Evolutionary conservation across 495 filamentous ascomycete genomes (phyloP).

Genomic region (Diplogelasinospora grovesii): DNA sequence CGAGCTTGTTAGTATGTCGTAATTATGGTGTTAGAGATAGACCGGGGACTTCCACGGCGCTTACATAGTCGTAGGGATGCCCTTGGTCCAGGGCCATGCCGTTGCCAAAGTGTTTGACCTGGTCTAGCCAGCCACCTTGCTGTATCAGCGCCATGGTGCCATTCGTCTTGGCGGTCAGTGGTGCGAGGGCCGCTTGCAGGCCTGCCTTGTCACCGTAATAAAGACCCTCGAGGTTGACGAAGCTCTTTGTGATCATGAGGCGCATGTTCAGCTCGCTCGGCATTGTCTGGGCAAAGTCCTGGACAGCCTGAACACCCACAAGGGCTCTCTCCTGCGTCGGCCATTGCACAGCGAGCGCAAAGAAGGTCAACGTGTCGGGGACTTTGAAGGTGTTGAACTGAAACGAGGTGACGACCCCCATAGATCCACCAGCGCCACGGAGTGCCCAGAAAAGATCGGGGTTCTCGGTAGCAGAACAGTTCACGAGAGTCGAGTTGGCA

Average conservation of each 20-base stretch:
- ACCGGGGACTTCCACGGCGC: not conserved
- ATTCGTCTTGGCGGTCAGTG: constrained; percentile 29
- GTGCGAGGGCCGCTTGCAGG: constrained; percentile 27
- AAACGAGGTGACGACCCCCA: constrained; percentile 38
- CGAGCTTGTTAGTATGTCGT: no score
- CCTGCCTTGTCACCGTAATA: constrained; percentile 34
- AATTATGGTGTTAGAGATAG: no score
- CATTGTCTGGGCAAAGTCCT: constrained; percentile 37
- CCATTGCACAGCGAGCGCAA: constrained; percentile 30
- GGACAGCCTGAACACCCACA: constrained; percentile 27
- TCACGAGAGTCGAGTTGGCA: constrained; percentile 36
- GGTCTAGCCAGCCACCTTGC: constrained; percentile 33
- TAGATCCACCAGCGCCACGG: constrained; percentile 36
- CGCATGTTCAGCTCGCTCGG: constrained; percentile 40
- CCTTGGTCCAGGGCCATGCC: constrained; percentile 32
- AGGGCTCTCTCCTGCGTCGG: constrained; percentile 16
- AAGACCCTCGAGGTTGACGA: constrained; percentile 37
- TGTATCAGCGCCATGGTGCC: constrained; percentile 24
- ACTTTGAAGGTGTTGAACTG: constrained; percentile 38
- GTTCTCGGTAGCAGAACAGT: constrained; percentile 34
- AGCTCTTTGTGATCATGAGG: constrained; percentile 31
- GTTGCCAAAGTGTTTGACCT: constrained; percentile 37
- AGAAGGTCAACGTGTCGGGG: constrained; percentile 35
- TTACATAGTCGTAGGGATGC: constrained; percentile 19
- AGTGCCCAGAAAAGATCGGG: constrained; percentile 43